Evolutionary conservation across 352 stramenopile species (phyloP).

Genomic region (Pythium monospermum): DNA sequence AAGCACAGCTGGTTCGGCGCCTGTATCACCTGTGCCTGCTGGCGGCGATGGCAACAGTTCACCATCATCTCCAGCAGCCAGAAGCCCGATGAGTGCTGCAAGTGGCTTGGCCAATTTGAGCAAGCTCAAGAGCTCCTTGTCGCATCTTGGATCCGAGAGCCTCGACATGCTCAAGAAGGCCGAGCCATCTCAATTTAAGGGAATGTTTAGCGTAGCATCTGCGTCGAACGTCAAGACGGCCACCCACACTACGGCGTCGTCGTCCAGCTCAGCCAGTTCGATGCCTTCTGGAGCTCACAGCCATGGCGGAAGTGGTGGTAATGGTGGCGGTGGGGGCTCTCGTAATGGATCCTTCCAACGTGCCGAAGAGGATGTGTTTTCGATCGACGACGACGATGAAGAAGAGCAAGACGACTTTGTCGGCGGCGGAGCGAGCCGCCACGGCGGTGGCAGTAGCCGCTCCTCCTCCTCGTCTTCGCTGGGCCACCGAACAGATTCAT

Average conservation of each 20-base stretch:
- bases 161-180: slow-evolving; percentile 76
- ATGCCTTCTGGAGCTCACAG: slow-evolving; percentile 6
- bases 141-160: slow-evolving; percentile 60
- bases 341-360: slow-evolving; percentile 40
- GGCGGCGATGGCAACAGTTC: too few relatives aligned
- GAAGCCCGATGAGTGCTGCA: slow-evolving; percentile 6
- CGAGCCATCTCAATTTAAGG: slow-evolving; percentile 42
- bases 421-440: slow-evolving; percentile 16
- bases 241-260: neutral
- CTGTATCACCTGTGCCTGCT: neutral
- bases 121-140: slow-evolving; percentile 56
- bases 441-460: slow-evolving; percentile 23
- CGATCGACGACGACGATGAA: slow-evolving; percentile 77
- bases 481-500: slow-evolving; percentile 33
- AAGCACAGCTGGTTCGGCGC: slow-evolving; percentile 2
- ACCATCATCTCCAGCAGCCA: too few relatives aligned
- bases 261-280: slow-evolving; percentile 26
- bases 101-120: slow-evolving; percentile 38
- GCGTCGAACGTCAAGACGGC: slow-evolving; percentile 12
- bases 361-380: slow-evolving; percentile 76
- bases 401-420: slow-evolving; percentile 59
- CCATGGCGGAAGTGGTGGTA: neutral
- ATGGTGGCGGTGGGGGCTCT: slow-evolving; percentile 1
- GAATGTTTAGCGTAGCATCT: slow-evolving; percentile 18
- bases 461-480: slow-evolving; percentile 39